These are phyloP conservation scores for Hypomontagnella monticulosa DNA, from an alignment of 495 filamentous ascomycete genomes.

Conservation along the genomic window DNA sequence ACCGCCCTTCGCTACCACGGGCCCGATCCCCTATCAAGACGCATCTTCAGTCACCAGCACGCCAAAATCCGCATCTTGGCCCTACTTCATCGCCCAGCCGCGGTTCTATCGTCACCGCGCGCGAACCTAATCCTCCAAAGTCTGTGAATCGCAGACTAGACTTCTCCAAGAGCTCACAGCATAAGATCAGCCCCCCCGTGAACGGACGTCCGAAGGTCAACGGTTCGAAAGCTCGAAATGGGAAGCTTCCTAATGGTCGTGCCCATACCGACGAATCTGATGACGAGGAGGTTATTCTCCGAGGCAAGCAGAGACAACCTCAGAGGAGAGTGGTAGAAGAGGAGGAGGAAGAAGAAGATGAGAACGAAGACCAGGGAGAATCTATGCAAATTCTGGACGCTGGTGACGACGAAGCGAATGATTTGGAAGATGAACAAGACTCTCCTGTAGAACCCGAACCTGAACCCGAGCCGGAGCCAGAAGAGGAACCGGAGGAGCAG, in stretches of 20 bases:
- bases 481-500: slow-evolving; percentile 39
- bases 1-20: slow-evolving; percentile 52
- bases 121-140: slow-evolving; percentile 32
- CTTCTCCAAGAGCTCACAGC: slow-evolving; percentile 45
- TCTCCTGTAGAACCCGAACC: slow-evolving; percentile 31
- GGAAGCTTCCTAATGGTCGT: slow-evolving; percentile 26
- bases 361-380: slow-evolving; percentile 42
- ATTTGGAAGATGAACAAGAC: slow-evolving; percentile 23
- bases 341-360: slow-evolving; percentile 44
- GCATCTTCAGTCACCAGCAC: slow-evolving; percentile 63
- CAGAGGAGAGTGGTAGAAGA: slow-evolving; percentile 19
- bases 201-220: slow-evolving; percentile 43
- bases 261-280: slow-evolving; percentile 24
- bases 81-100: slow-evolving; percentile 55
- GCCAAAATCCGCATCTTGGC: slow-evolving; percentile 56
- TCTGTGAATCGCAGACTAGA: slow-evolving; percentile 54
- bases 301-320: slow-evolving; percentile 19
- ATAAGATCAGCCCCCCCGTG: slow-evolving; percentile 19
- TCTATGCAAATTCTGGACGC: slow-evolving; percentile 51
- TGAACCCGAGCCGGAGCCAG: slow-evolving; percentile 30
- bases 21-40: slow-evolving; percentile 66
- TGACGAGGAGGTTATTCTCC: slow-evolving; percentile 35
- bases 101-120: slow-evolving; percentile 42
- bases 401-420: slow-evolving; percentile 38
- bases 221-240: slow-evolving; percentile 19